Conservation (phyloP, 176 grass and related monocot genomes). For the Tillandsia fasciculata region DNA sequence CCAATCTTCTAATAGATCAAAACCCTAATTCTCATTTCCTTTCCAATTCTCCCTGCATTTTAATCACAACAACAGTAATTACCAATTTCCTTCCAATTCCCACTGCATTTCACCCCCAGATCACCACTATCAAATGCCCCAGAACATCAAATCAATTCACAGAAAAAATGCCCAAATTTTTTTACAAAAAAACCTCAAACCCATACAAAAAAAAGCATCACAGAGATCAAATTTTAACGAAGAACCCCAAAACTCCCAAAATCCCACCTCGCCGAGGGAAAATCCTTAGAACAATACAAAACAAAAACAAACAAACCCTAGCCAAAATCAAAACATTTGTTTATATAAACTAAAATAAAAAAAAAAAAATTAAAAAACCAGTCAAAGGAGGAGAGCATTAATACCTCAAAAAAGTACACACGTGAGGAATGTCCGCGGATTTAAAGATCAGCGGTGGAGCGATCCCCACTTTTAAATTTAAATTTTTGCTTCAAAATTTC, state of each 20-base stretch:
- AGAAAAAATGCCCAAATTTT: background rate
- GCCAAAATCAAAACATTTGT: background rate
- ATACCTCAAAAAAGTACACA: slow-evolving; percentile 30
- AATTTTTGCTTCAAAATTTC: background rate
- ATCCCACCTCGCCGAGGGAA: slow-evolving; percentile 15
- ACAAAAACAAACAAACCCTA: slow-evolving; percentile 22
- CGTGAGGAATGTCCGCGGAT: slow-evolving; percentile 35
- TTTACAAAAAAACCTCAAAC: slow-evolving; percentile 4
- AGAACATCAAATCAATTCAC: slow-evolving; percentile 7
- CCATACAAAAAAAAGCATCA: slow-evolving; percentile 11
- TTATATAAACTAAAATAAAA: slow-evolving; percentile 13
- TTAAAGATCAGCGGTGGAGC: slow-evolving; percentile 23
- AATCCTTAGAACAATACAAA: slow-evolving; percentile 7
- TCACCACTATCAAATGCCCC: slow-evolving; percentile 1
- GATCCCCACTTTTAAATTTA: background rate
- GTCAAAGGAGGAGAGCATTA: slow-evolving; percentile 33
- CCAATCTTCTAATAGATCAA: slow-evolving; percentile 19
- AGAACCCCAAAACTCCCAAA: slow-evolving; percentile 20
- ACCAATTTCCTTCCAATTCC: slow-evolving; percentile 2
- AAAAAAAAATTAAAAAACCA: background rate
- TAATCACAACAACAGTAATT: slow-evolving; percentile 1
- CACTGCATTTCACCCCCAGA: slow-evolving; percentile 1
- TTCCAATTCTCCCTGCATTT: background rate
- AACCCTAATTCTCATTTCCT: slow-evolving; percentile 4
- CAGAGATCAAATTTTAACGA: background rate